phyloP scores from a whole-genome alignment of 2,329 filamentous ascomycete species.

The Venturiaceae sp. region DNA sequence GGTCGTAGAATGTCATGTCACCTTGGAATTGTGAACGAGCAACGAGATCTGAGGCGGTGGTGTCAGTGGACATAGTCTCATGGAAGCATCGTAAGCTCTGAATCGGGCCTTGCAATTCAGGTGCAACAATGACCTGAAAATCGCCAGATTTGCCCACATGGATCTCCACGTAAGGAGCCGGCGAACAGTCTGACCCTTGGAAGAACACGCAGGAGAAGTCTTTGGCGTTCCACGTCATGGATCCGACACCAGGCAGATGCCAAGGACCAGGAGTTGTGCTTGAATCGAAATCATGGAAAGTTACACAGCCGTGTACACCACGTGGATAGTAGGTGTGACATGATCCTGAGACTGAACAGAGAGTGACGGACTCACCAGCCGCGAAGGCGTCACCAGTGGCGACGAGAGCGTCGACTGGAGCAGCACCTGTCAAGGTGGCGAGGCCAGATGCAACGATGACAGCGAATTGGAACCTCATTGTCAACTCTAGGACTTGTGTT shows the following conservation, averaged over 20 bases:
- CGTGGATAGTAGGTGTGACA: too few species aligned
- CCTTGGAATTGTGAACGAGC: neutral
- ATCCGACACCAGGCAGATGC: too few species aligned
- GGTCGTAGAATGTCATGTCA: slow-evolving; percentile 11
- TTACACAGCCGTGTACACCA: too few species aligned
- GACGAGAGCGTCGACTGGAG: neutral
- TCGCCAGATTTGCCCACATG: too few species aligned
- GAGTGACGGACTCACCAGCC: neutral
- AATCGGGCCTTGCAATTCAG: too few species aligned
- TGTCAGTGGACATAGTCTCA: neutral
- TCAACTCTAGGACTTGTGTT: neutral
- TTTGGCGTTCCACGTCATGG: too few species aligned
- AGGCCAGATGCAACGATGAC: neutral
- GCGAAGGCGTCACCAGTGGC: neutral
- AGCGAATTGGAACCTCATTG: neutral
- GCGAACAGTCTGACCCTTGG: too few species aligned
- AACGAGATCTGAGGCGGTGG: neutral
- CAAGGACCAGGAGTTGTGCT: too few species aligned
- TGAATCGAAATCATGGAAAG: too few species aligned
- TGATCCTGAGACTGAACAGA: neutral
- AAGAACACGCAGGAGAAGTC: too few species aligned
- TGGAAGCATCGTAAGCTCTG: neutral
- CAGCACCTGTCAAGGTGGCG: neutral
- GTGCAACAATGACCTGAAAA: too few species aligned
- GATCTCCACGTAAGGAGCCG: too few species aligned